Evolutionary conservation across 2,329 filamentous ascomycete species (phyloP).

Genomic region (Periglandula ipomoeae): DNA sequence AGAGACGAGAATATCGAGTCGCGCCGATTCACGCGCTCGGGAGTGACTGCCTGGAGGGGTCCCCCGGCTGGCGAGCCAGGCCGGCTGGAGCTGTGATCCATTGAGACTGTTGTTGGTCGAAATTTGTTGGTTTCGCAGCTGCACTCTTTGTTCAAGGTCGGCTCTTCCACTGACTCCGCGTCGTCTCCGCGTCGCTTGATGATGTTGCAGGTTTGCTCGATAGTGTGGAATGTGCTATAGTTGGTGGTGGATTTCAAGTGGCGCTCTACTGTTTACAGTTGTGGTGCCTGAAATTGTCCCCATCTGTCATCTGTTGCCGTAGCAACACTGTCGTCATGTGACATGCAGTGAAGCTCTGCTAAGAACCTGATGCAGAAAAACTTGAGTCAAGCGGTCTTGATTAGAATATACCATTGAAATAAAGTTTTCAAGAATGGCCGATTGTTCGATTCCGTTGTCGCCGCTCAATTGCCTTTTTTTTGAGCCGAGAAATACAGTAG

Average conservation of each 20-base stretch:
- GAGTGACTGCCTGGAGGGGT: slow-evolving; percentile 52
- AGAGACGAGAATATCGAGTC: slow-evolving; percentile 27
- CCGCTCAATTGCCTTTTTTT: too few relatives aligned
- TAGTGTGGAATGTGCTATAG: not conserved
- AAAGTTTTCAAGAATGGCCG: too few relatives aligned
- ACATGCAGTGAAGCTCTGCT: too few relatives aligned
- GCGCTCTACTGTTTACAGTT: slow-evolving; percentile 11
- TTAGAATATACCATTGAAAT: too few relatives aligned
- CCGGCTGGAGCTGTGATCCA: slow-evolving; percentile 38
- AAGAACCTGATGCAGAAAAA: too few relatives aligned
- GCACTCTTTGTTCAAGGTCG: not conserved
- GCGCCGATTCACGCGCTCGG: slow-evolving; percentile 51
- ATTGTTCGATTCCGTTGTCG: too few relatives aligned
- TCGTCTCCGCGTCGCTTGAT: slow-evolving; percentile 1
- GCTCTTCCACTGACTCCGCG: not conserved
- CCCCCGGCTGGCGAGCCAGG: slow-evolving; percentile 42
- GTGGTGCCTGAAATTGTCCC: not conserved
- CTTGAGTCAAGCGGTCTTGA: too few relatives aligned
- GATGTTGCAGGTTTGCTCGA: slow-evolving; percentile 1
- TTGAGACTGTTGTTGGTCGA: slow-evolving; percentile 12
- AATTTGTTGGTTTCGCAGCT: slow-evolving; percentile 1
- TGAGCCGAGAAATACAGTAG: too few relatives aligned
- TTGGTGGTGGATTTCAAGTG: slow-evolving; percentile 3
- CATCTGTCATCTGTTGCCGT: slow-evolving; percentile 2
- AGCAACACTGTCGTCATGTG: slow-evolving; percentile 14